Base-by-base conservation (phyloP, 2,329 filamentous ascomycete genomes). In the Chaetomium globosum region DNA sequence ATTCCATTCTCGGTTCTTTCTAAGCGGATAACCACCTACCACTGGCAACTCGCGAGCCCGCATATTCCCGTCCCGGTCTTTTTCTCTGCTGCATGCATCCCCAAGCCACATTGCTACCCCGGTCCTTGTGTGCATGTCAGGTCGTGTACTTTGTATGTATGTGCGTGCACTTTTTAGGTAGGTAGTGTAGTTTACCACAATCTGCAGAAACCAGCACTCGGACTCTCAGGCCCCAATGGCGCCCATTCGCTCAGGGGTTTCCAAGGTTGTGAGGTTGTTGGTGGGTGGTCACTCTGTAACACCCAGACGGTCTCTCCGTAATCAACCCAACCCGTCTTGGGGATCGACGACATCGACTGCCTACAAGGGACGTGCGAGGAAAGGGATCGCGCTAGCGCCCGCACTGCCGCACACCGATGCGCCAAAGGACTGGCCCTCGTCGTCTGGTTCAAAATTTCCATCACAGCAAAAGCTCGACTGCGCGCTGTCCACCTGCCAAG, bases 341-440 rank as follows among this genome's bases (percentile, higher is more conserved):
- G 7, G 68, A 67, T 68, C 65, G 64, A 54, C 68, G 54, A 61
- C 58, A 51, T 59, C 65, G 63, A 67, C 65, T 65, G 67, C 64
- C 64, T 46, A 31, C 58, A 60, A 53, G 61, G 61, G 58, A 33
- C 21, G 61, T 26, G 36, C 10, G 21, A 51, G 30, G 30, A 36
- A 51, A n/a, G 43, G 33, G 39, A 33, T 48, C 53, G 48, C 36
- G 12, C 28, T 61, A 61, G 46, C 33, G 46, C 61, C 33, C 28
- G 28, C 23, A 36, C 61, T 62, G 58, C 46, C 31, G 58, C 58
- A 49, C 46, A 36, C 30, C 56, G 39, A 59, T n/a, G 33, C 56
- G 9, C 56, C n/a, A 16, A 53, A 16, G 51, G 26, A 53, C 51
- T 53, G 26, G 51, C 28, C 51, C 5, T 26, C 48, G 48, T 39